These are phyloP conservation scores for Pythium rishiriense DNA, from an alignment of 352 stramenopile species.

Conservation along the genomic window DNA sequence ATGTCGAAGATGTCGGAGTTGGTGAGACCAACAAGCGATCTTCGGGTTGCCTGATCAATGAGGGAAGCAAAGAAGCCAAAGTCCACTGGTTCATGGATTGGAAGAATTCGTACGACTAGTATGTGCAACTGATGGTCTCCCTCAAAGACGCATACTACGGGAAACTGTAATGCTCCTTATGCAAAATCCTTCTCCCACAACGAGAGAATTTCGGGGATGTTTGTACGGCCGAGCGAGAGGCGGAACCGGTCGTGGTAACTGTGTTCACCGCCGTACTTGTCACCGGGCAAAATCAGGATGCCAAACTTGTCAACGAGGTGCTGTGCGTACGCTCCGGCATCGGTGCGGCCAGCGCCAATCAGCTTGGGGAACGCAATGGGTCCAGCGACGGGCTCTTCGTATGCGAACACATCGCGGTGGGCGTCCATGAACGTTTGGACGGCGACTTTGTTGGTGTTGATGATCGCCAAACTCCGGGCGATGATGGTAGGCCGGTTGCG, in stretches of 20 bases:
- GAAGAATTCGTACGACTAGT: too few relatives aligned
- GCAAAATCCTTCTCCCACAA: constrained; percentile 32
- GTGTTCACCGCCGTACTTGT: constrained; percentile 31
- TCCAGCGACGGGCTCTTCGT: constrained; percentile 29
- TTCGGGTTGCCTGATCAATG: too few relatives aligned
- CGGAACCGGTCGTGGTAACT: constrained; percentile 32
- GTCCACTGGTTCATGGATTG: too few relatives aligned
- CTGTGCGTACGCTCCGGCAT: constrained; percentile 27
- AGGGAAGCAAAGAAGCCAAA: too few relatives aligned
- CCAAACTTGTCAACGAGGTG: constrained; percentile 33
- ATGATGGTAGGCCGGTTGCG: constrained; percentile 35
- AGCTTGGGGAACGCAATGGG: constrained; percentile 44
- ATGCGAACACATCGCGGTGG: constrained; percentile 41
- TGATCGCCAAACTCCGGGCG: constrained; percentile 34
- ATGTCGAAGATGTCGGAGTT: too few relatives aligned
- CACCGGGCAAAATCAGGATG: constrained; percentile 40
- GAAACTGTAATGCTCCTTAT: background rate
- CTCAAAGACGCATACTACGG: too few relatives aligned
- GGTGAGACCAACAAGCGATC: too few relatives aligned
- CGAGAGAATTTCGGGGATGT: constrained; percentile 34
- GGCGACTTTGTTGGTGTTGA: constrained; percentile 19
- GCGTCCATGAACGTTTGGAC: constrained; percentile 40
- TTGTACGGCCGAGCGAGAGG: constrained; percentile 32
- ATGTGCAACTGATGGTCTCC: too few relatives aligned
- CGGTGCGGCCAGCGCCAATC: constrained; percentile 2